Conservation (phyloP, 1,139 yeast genomes). For the Candida sp. region DNA sequence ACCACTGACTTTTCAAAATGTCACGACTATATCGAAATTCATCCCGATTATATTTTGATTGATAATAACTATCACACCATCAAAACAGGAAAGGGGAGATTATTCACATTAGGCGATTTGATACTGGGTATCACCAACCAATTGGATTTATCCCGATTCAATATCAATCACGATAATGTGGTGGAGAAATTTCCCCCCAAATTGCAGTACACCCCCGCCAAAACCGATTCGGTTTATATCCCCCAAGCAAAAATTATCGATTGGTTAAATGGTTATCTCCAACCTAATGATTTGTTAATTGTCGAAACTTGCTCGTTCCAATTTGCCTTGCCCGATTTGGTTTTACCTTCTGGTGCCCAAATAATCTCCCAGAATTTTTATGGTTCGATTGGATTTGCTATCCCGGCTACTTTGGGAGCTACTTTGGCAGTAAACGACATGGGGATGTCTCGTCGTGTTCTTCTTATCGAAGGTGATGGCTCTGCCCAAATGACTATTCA, state of each 20-base stretch:
- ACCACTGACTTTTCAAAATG: slow-evolving; percentile 18
- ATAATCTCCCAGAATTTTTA: slow-evolving; percentile 67
- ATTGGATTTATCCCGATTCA: slow-evolving; percentile 11
- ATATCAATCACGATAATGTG: slow-evolving; percentile 10
- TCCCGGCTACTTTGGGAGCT: slow-evolving; percentile 82
- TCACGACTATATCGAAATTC: slow-evolving; percentile 22
- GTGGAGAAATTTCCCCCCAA: slow-evolving; percentile 6
- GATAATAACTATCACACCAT: slow-evolving; percentile 19
- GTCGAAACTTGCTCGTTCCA: slow-evolving; percentile 79
- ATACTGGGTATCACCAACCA: slow-evolving; percentile 10
- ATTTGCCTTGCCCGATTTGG: slow-evolving; percentile 64
- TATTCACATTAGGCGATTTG: slow-evolving; percentile 20
- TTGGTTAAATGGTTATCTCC: slow-evolving; percentile 33
- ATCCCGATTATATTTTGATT: slow-evolving; percentile 32
- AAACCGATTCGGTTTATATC: slow-evolving; percentile 16
- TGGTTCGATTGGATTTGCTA: slow-evolving; percentile 82
- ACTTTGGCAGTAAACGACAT: slow-evolving; percentile 64
- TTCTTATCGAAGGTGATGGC: slow-evolving; percentile 85
- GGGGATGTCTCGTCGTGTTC: slow-evolving; percentile 49
- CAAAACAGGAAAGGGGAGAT: slow-evolving; percentile 16
- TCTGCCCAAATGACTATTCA: slow-evolving; percentile 89
- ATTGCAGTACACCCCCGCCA: slow-evolving; percentile 4
- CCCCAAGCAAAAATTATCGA: slow-evolving; percentile 27
- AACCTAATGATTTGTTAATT: slow-evolving; percentile 62
- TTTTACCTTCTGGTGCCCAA: slow-evolving; percentile 49